Conservation (phyloP, 2,329 filamentous ascomycete species). For the Aspergillus sp. region DNA sequence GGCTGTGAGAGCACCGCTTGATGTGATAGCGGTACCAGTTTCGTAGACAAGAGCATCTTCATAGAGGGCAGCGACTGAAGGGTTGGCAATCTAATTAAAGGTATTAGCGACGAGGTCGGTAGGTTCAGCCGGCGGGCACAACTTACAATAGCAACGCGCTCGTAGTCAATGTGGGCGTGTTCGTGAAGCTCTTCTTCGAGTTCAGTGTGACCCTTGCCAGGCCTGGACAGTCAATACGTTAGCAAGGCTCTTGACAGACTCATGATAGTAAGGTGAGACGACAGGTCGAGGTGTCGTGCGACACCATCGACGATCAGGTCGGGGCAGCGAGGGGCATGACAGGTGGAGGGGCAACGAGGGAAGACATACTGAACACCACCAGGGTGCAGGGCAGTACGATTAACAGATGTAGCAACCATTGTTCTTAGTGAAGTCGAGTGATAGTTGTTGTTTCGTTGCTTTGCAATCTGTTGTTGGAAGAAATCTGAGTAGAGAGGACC, state of each 20-base stretch:
- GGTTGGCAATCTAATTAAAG: slow-evolving; percentile 70
- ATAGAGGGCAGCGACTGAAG: slow-evolving; percentile 91
- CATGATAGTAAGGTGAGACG: not conserved
- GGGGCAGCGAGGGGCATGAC: not conserved
- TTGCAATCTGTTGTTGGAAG: slow-evolving; percentile 56
- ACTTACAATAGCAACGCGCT: slow-evolving; percentile 93
- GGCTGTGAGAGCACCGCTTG: slow-evolving; percentile 88
- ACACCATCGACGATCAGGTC: not conserved
- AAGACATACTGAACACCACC: slow-evolving; percentile 79
- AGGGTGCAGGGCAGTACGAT: slow-evolving; percentile 91
- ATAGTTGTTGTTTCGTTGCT: slow-evolving; percentile 59
- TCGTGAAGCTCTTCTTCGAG: slow-evolving; percentile 97
- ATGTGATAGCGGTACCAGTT: slow-evolving; percentile 95
- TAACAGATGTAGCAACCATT: slow-evolving; percentile 63
- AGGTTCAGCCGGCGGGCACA: not conserved
- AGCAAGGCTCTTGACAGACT: slow-evolving; percentile 7
- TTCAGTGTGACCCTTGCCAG: slow-evolving; percentile 86
- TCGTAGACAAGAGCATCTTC: slow-evolving; percentile 99
- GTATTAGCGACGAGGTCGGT: slow-evolving; percentile 8
- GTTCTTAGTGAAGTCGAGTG: slow-evolving; percentile 57
- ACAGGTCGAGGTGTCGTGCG: slow-evolving; percentile 10
- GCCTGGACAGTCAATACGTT: slow-evolving; percentile 53
- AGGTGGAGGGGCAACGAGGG: slow-evolving; percentile 1
- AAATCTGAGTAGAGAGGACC: slow-evolving; percentile 56
- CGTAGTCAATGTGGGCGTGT: slow-evolving; percentile 98